Evolutionary conservation across 148 eudicot species (phyloP).

Genomic region (Cornus kousa): DNA sequence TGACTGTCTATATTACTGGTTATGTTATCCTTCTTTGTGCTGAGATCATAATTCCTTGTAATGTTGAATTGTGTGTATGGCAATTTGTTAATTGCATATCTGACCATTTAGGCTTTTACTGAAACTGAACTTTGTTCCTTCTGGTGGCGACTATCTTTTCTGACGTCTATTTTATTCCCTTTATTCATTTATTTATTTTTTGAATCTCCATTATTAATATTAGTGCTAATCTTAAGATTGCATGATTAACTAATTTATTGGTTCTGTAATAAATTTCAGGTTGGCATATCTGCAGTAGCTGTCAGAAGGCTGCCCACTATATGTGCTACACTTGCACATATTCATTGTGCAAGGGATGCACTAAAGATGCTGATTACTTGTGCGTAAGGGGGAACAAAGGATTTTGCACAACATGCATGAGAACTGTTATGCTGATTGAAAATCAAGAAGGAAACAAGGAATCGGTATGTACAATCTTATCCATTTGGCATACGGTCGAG

Average conservation of each 20-base stretch:
- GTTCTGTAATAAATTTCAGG: slow-evolving; percentile 55
- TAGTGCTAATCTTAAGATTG: neutral
- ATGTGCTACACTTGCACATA: slow-evolving; percentile 94
- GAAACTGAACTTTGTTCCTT: neutral
- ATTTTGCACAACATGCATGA: slow-evolving; percentile 81
- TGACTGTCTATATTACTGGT: slow-evolving; percentile 2
- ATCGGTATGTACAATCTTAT: slow-evolving; percentile 49
- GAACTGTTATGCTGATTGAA: slow-evolving; percentile 74
- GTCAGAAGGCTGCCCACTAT: slow-evolving; percentile 74
- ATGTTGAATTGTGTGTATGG: neutral
- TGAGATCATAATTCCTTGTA: neutral
- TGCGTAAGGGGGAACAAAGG: slow-evolving; percentile 84
- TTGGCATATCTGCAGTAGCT: slow-evolving; percentile 92
- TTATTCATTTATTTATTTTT: neutral
- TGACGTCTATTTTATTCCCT: neutral
- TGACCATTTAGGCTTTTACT: neutral
- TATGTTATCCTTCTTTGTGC: neutral
- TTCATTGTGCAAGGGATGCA: slow-evolving; percentile 90
- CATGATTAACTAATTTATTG: slow-evolving; percentile 1
- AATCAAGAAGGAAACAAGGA: slow-evolving; percentile 63
- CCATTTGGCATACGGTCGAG: slow-evolving; percentile 5
- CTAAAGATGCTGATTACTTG: slow-evolving; percentile 61
- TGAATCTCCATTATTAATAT: neutral
- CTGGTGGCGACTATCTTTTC: neutral
- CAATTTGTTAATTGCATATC: neutral